Evolutionary conservation across 176 grass and related monocot genomes (phyloP).

Genomic region (Guadua angustifolia): DNA sequence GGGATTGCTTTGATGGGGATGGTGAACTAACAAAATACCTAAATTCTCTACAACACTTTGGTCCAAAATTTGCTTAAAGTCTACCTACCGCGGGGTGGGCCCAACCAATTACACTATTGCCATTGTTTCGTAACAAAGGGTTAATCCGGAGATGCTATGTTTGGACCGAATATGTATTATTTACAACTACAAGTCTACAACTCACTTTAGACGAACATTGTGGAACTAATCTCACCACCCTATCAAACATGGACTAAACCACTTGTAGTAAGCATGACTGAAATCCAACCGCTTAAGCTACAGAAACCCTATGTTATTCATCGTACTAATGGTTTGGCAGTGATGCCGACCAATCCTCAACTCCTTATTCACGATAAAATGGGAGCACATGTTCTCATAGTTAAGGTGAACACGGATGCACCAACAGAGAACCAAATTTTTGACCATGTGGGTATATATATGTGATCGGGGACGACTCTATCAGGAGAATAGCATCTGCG

Average conservation of each 20-base stretch:
- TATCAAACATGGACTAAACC: too few species aligned
- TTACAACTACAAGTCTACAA: too few species aligned
- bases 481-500: background rate
- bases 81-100: too few species aligned
- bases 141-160: too few species aligned
- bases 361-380: background rate
- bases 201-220: too few species aligned
- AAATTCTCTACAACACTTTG: background rate
- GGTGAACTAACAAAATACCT: conserved; percentile 36
- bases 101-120: too few species aligned
- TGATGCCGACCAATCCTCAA: background rate
- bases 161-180: too few species aligned
- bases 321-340: background rate
- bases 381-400: background rate
- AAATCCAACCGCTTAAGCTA: background rate
- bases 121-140: too few species aligned
- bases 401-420: background rate
- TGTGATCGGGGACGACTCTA: background rate
- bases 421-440: background rate
- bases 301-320: background rate
- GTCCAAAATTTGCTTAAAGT: too few species aligned
- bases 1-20: conserved; percentile 35
- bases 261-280: background rate
- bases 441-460: background rate
- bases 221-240: too few species aligned